These are phyloP conservation scores for Salix brachista DNA, from an alignment of 345 rosid genomes.

Conservation along the genomic window DNA sequence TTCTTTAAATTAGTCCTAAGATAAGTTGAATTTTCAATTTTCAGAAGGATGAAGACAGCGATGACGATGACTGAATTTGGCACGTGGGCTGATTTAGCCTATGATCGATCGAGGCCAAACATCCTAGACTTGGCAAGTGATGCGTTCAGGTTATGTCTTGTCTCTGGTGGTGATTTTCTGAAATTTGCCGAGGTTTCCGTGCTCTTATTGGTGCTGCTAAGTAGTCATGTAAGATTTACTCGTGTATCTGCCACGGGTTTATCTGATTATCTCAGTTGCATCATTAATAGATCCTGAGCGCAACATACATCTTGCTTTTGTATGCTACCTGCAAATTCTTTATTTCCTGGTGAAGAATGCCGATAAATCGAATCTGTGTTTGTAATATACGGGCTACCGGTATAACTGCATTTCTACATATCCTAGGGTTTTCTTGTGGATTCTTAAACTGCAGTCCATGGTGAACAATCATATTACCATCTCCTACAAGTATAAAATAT, in stretches of 20 bases:
- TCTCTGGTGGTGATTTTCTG: slow-evolving; percentile 4
- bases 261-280: background rate
- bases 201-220: slow-evolving; percentile 3
- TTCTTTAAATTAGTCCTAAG: background rate
- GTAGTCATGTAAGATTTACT: slow-evolving; percentile 1
- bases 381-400: background rate
- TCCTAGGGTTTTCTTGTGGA: background rate
- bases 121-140: slow-evolving; percentile 11
- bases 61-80: background rate
- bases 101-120: background rate
- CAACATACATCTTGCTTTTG: background rate
- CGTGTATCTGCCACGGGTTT: background rate
- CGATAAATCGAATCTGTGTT: background rate
- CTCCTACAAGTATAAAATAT: background rate
- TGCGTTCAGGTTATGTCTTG: background rate
- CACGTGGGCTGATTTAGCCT: background rate
- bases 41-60: slow-evolving; percentile 1
- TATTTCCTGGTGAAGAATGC: background rate
- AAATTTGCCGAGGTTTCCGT: background rate
- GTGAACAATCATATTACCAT: background rate
- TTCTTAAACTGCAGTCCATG: background rate
- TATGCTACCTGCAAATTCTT: background rate
- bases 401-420: background rate
- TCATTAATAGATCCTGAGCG: background rate
- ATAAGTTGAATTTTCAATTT: background rate